These are phyloP conservation scores for Larix sibirica DNA, from an alignment of 83 land plant genomes.

Conservation along the genomic window DNA sequence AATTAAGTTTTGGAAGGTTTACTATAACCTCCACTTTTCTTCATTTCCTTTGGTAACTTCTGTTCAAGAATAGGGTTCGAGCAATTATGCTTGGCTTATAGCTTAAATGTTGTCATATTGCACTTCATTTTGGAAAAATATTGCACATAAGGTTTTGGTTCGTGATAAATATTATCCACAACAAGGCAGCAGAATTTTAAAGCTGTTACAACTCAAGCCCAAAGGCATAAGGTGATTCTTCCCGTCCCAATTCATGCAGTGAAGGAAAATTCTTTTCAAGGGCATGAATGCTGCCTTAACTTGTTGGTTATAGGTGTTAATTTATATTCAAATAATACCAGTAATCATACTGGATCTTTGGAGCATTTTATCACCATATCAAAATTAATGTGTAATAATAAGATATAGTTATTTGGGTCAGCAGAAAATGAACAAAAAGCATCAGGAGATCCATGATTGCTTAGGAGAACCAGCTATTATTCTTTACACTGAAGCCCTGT, in stretches of 20 bases:
- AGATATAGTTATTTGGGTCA: neutral
- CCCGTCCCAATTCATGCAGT: neutral
- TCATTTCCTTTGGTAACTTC: neutral
- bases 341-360: neutral
- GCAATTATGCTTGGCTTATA: neutral
- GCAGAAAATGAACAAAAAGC: neutral
- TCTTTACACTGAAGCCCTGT: neutral
- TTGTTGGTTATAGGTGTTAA: neutral
- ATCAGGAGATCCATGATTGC: neutral
- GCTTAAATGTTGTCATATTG: neutral
- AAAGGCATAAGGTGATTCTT: neutral
- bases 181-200: neutral
- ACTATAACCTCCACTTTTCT: neutral
- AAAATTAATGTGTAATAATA: neutral
- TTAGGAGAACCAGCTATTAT: neutral
- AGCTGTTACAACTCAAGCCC: neutral
- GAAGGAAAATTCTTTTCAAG: neutral
- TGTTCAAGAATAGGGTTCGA: neutral
- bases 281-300: neutral
- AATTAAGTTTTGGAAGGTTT: neutral
- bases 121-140: neutral
- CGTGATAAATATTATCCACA: neutral
- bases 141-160: neutral
- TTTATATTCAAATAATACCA: slow-evolving; percentile 1
- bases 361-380: neutral